Conservation (phyloP, 768 basidiomycete genomes). For the Boletus eberwhitei region DNA sequence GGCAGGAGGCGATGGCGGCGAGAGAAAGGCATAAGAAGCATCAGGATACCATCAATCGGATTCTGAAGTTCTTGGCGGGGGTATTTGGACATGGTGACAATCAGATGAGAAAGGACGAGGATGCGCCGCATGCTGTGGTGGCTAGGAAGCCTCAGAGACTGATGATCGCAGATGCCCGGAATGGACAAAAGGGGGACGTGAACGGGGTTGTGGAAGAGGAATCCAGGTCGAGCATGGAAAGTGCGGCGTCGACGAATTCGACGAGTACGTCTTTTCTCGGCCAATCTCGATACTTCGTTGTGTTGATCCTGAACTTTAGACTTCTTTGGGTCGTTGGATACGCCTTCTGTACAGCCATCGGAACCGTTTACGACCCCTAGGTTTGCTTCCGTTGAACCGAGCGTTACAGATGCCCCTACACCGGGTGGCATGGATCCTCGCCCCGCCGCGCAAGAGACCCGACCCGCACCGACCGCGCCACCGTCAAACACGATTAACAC, state of each 20-base stretch:
- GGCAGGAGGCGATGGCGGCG: slow-evolving; percentile 83
- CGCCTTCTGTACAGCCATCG: slow-evolving; percentile 40
- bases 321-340: slow-evolving; percentile 44
- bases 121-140: slow-evolving; percentile 42
- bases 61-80: slow-evolving; percentile 90
- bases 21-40: slow-evolving; percentile 85
- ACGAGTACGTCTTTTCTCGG: slow-evolving; percentile 3
- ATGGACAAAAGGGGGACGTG: slow-evolving; percentile 35
- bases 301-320: slow-evolving; percentile 27
- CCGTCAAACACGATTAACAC: slow-evolving; percentile 13
- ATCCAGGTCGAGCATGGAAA: slow-evolving; percentile 28
- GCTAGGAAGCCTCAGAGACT: slow-evolving; percentile 52
- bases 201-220: slow-evolving; percentile 43
- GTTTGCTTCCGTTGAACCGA: slow-evolving; percentile 28
- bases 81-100: slow-evolving; percentile 68
- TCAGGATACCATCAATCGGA: slow-evolving; percentile 93
- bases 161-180: slow-evolving; percentile 60
- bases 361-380: slow-evolving; percentile 28
- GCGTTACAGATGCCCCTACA: slow-evolving; percentile 15
- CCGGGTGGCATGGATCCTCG: slow-evolving; percentile 12
- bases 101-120: slow-evolving; percentile 35
- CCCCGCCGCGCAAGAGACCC: slow-evolving; percentile 12
- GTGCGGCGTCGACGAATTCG: slow-evolving; percentile 18
- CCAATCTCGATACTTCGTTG: neutral
- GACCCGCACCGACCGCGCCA: slow-evolving; percentile 10